phyloP scores from a whole-genome alignment of 1,139 yeast genomes.

The Spencermartinsiella ligniputridi region DNA sequence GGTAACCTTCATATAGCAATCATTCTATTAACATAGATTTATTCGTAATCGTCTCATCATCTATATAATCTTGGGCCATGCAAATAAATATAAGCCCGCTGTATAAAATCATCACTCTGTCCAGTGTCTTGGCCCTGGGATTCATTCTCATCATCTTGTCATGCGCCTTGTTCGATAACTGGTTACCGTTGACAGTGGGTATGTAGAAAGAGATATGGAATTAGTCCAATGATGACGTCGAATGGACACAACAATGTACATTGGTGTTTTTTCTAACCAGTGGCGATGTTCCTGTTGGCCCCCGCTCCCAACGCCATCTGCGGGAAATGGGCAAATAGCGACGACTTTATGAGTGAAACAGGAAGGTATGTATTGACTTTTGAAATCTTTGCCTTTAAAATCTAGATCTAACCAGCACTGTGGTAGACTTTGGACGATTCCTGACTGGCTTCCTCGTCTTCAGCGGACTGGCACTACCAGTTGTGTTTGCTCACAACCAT shows the following conservation, averaged over 20 bases:
- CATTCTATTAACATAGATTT: no score
- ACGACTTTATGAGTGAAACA: conserved; percentile 47
- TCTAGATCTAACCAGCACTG: conserved; percentile 27
- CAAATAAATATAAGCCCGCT: conserved; percentile 48
- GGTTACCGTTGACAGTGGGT: conserved; percentile 69
- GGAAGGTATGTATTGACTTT: conserved; percentile 34
- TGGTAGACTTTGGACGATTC: conserved; percentile 63
- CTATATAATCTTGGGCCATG: neutral
- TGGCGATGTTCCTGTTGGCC: conserved; percentile 50
- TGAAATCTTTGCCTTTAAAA: neutral
- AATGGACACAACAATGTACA: no score
- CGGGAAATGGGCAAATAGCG: conserved; percentile 37
- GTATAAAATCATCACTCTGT: conserved; percentile 67
- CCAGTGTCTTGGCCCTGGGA: conserved; percentile 72
- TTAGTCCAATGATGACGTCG: no score
- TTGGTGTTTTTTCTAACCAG: no score
- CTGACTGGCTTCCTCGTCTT: conserved; percentile 61
- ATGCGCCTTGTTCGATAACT: conserved; percentile 67
- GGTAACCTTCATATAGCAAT: no score
- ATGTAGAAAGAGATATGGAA: conserved; percentile 24
- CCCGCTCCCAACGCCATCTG: conserved; percentile 64
- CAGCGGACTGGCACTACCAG: conserved; percentile 64
- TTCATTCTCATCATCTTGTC: conserved; percentile 74
- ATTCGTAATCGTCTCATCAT: no score
- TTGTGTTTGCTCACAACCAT: conserved; percentile 60